Evolutionary conservation across 192 early-diverging fungal genomes (phyloP).

Genomic region (Coemansia reversa): DNA sequence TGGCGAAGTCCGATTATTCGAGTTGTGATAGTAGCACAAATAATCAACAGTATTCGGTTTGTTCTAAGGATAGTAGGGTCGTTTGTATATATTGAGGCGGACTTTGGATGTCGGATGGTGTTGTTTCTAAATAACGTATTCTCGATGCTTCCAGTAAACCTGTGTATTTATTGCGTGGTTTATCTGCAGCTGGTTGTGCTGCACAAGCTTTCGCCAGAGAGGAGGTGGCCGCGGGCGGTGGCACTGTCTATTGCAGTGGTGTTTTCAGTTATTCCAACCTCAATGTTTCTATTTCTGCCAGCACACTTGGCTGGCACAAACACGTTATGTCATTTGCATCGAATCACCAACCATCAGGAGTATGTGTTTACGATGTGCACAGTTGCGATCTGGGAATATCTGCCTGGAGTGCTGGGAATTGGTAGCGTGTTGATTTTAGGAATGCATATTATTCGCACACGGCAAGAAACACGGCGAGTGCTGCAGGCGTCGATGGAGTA

Average conservation of each 20-base stretch:
- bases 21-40: constrained; percentile 30
- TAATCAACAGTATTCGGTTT: constrained; percentile 31
- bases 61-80: constrained; percentile 19
- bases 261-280: constrained; percentile 19
- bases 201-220: constrained; percentile 26
- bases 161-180: constrained; percentile 35
- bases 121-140: constrained; percentile 24
- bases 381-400: constrained; percentile 26
- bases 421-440: constrained; percentile 15
- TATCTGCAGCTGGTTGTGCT: constrained; percentile 41
- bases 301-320: background rate
- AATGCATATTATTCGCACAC: constrained; percentile 24
- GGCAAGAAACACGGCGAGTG: constrained; percentile 8
- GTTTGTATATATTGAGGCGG: background rate
- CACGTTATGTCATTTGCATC: constrained; percentile 15
- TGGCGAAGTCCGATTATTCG: constrained; percentile 35
- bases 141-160: constrained; percentile 19
- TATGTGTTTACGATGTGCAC: constrained; percentile 18
- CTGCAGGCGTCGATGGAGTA: constrained; percentile 6
- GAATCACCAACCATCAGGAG: constrained; percentile 6
- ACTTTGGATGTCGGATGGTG: constrained; percentile 27
- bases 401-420: constrained; percentile 31
- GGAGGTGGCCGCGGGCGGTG: constrained; percentile 31
- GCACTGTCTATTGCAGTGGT: constrained; percentile 14
- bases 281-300: constrained; percentile 15